Evolutionary conservation across 2,329 filamentous ascomycete species (phyloP).

Genomic region (Decorospora gaudefroyi): DNA sequence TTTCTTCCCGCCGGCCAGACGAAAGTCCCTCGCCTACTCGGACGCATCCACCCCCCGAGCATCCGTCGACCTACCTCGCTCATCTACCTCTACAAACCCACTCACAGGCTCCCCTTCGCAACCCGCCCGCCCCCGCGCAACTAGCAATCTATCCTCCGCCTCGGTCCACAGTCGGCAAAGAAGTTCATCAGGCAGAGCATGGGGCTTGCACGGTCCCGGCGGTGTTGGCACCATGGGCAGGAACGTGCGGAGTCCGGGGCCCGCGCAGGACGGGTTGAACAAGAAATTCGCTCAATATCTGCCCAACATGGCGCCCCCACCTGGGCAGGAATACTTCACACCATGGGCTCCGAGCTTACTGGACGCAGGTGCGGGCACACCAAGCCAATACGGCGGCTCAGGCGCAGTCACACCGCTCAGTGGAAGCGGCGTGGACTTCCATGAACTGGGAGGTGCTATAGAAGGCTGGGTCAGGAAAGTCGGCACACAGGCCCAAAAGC

Average conservation of each 20-base stretch:
- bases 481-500: constrained; percentile 62
- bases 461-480: constrained; percentile 90
- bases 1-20: constrained; percentile 87
- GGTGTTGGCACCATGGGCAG: constrained; percentile 82
- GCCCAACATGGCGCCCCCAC: constrained; percentile 68
- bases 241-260: constrained; percentile 74
- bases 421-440: constrained; percentile 58
- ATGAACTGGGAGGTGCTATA: constrained; percentile 83
- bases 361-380: constrained; percentile 38
- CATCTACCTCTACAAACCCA: constrained; percentile 44
- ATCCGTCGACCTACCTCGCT: constrained; percentile 64
- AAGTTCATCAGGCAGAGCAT: constrained; percentile 52
- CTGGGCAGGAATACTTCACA: constrained; percentile 60
- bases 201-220: constrained; percentile 73
- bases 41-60: constrained; percentile 67
- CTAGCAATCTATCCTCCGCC: constrained; percentile 47
- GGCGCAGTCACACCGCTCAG: constrained; percentile 38
- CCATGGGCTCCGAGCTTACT: constrained; percentile 47
- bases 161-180: constrained; percentile 46
- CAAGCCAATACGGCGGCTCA: constrained; percentile 35
- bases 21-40: constrained; percentile 77
- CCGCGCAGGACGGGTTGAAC: constrained; percentile 82
- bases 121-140: constrained; percentile 42
- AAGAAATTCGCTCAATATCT: constrained; percentile 82
- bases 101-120: constrained; percentile 46